These are phyloP conservation scores for Waitea zeae DNA, from an alignment of 1,284 basidiomycete species.

Conservation along the genomic window DNA sequence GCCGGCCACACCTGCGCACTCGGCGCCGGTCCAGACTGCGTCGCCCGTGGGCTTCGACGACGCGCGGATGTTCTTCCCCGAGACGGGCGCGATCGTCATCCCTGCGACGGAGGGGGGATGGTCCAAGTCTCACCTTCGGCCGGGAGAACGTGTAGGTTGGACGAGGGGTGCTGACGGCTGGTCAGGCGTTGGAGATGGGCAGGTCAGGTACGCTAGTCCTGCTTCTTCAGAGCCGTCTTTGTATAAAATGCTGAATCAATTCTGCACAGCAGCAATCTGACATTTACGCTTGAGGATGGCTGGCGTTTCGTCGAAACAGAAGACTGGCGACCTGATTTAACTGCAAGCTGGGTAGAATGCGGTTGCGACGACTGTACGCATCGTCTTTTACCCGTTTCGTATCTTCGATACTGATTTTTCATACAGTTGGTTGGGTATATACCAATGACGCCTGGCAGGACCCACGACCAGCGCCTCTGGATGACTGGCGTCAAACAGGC, in stretches of 20 bases:
- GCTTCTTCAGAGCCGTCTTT: constrained; percentile 1
- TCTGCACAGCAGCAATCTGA: constrained; percentile 59
- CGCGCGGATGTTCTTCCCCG: not conserved
- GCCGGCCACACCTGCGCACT: too few species aligned
- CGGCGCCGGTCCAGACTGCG: constrained; percentile 7
- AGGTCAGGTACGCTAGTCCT: constrained; percentile 34
- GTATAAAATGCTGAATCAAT: constrained; percentile 7
- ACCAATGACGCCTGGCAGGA: constrained; percentile 56
- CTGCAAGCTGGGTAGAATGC: constrained; percentile 32
- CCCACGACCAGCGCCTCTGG: constrained; percentile 21
- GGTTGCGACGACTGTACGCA: constrained; percentile 28
- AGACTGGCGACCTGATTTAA: constrained; percentile 52
- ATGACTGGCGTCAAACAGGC: constrained; percentile 22
- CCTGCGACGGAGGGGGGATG: constrained; percentile 20
- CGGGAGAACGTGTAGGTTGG: constrained; percentile 44
- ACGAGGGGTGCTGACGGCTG: constrained; percentile 58
- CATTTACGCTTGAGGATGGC: constrained; percentile 48
- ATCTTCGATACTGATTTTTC: not conserved
- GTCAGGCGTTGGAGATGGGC: constrained; percentile 33
- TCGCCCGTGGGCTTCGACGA: not conserved
- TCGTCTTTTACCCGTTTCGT: not conserved
- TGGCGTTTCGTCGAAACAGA: constrained; percentile 62
- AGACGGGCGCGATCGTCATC: too few species aligned
- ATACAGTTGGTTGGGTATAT: constrained; percentile 58
- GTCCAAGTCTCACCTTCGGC: constrained; percentile 36